Evolutionary conservation across 768 basidiomycete species (phyloP).

Genomic region (Cystobasidium ongulense): DNA sequence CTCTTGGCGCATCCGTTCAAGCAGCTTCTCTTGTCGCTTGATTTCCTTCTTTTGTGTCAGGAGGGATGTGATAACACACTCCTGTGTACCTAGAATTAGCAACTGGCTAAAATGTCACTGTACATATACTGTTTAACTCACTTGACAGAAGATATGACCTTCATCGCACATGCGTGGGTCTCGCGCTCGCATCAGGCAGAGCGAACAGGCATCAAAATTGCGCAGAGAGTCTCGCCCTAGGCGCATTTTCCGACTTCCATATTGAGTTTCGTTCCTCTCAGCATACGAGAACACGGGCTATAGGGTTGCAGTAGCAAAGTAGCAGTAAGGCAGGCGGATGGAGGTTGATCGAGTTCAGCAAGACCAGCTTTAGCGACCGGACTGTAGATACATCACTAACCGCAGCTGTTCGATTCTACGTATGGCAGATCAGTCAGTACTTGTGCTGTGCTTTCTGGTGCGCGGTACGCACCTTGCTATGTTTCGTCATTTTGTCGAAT

Average conservation of each 20-base stretch:
- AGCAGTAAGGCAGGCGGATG: neutral
- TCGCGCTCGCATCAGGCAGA: slow-evolving; percentile 74
- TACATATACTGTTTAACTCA: neutral
- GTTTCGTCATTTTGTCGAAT: slow-evolving; percentile 10
- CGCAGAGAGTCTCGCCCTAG: slow-evolving; percentile 88
- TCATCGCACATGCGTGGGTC: slow-evolving; percentile 73
- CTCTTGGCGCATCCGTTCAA: slow-evolving; percentile 66
- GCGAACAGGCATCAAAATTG: slow-evolving; percentile 73
- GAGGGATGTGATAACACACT: slow-evolving; percentile 81
- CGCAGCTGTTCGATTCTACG: slow-evolving; percentile 27
- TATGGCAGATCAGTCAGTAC: neutral
- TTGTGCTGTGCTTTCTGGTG: neutral
- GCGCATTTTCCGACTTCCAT: slow-evolving; percentile 62
- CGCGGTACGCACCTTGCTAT: slow-evolving; percentile 17
- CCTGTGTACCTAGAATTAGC: slow-evolving; percentile 43
- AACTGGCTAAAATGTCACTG: neutral
- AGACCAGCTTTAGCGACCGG: neutral
- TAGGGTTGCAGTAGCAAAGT: neutral
- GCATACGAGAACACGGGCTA: slow-evolving; percentile 68
- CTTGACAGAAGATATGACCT: slow-evolving; percentile 87
- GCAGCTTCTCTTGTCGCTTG: slow-evolving; percentile 72
- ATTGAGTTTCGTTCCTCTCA: slow-evolving; percentile 73
- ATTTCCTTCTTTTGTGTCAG: slow-evolving; percentile 84
- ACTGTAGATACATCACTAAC: neutral
- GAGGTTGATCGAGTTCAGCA: neutral